Conservation (phyloP, 768 basidiomycete genomes). For the Brasilioporus rufonigricans region DNA sequence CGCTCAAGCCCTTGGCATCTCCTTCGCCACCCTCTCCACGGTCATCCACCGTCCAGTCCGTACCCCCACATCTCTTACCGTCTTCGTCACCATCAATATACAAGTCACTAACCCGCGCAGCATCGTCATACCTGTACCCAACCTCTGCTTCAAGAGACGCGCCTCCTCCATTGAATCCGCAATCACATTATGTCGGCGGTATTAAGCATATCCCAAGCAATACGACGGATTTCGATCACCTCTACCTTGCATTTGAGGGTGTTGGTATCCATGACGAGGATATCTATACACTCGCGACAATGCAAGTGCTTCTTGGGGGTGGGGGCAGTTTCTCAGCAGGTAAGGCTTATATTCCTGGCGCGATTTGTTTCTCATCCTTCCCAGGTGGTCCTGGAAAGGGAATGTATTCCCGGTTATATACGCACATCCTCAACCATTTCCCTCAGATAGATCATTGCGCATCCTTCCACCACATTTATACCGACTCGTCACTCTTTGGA, state of each 20-base stretch:
- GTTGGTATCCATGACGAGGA: constrained; percentile 88
- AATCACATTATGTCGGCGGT: constrained; percentile 81
- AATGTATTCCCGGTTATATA: constrained; percentile 98
- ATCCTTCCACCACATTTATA: constrained; percentile 97
- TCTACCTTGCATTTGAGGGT: constrained; percentile 92
- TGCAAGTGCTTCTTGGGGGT: constrained; percentile 93
- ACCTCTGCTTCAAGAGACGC: constrained; percentile 17
- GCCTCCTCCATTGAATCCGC: constrained; percentile 18
- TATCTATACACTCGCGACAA: constrained; percentile 88
- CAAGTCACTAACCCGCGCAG: constrained; percentile 74
- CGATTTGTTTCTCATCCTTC: constrained; percentile 3
- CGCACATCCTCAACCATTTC: constrained; percentile 92
- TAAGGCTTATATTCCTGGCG: constrained; percentile 24
- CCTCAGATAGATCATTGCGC: constrained; percentile 93
- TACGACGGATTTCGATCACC: constrained; percentile 79
- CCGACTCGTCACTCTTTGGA: constrained; percentile 91
- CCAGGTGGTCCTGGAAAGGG: constrained; percentile 95
- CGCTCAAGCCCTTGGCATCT: constrained; percentile 43
- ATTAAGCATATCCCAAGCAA: constrained; percentile 63
- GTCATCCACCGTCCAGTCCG: constrained; percentile 31
- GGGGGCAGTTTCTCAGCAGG: constrained; percentile 96
- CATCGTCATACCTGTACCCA: constrained; percentile 67
- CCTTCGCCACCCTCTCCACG: constrained; percentile 25
- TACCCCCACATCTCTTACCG: constrained; percentile 59
- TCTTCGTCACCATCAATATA: constrained; percentile 51